A percentile compares a stretch with the other conserved stretches of the same genome.
These are phyloP conservation scores for Globisporangium paddicum DNA, from an alignment of 352 stramenopile species.

Conservation along the genomic window DNA sequence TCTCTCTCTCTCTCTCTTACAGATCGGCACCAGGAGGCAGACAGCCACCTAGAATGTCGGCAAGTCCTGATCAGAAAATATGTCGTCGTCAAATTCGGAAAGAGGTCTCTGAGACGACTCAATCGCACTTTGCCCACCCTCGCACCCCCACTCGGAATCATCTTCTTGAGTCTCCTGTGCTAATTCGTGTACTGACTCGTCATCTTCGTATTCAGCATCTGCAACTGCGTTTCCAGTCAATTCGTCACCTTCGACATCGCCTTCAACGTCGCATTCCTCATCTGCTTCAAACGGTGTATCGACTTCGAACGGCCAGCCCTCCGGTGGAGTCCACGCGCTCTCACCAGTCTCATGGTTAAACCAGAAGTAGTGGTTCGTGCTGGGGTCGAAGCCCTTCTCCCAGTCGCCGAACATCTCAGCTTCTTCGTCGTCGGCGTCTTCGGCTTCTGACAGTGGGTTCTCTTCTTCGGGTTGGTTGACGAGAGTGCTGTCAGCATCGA, in stretches of 20 bases:
- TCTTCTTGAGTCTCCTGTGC: background rate
- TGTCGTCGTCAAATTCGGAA: constrained; percentile 55
- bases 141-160: constrained; percentile 9
- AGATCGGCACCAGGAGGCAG: background rate
- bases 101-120: constrained; percentile 21
- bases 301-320: constrained; percentile 70
- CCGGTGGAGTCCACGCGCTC: constrained; percentile 72
- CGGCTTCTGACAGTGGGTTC: constrained; percentile 23
- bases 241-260: constrained; percentile 12
- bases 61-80: constrained; percentile 46
- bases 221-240: constrained; percentile 5
- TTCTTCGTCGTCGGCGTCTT: constrained; percentile 72
- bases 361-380: constrained; percentile 85
- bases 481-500: background rate
- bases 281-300: constrained; percentile 60
- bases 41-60: constrained; percentile 29
- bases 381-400: constrained; percentile 83
- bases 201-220: background rate
- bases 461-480: constrained; percentile 5
- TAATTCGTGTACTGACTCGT: background rate
- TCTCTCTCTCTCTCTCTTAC: background rate
- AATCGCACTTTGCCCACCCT: constrained; percentile 15
- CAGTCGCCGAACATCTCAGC: constrained; percentile 76
- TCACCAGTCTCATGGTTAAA: constrained; percentile 82
- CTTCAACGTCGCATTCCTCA: constrained; percentile 12